Conservation (phyloP, 148 eudicot species). For the Dianthus caryophyllus region DNA sequence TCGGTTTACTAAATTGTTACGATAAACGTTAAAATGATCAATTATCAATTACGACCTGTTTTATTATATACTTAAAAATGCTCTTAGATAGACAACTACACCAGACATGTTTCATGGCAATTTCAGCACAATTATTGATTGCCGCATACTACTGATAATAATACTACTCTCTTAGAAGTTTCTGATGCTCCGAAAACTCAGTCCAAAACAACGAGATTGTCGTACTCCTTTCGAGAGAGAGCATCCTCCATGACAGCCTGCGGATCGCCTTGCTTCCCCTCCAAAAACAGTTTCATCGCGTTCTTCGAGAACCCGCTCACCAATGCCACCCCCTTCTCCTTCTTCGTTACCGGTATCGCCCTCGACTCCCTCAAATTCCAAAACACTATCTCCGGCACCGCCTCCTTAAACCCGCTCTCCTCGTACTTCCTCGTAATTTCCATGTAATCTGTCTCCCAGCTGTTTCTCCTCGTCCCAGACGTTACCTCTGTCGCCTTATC, state of each 20-base stretch:
- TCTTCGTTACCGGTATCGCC: conserved; percentile 15
- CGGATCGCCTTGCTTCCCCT: conserved; percentile 26
- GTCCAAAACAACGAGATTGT: conserved; percentile 24
- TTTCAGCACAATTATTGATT: background rate
- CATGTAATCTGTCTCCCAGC: conserved; percentile 28
- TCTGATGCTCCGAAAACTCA: background rate
- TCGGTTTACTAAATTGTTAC: too few species aligned
- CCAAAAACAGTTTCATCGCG: conserved; percentile 31
- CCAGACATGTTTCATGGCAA: background rate
- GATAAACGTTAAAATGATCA: too few species aligned
- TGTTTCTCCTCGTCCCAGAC: background rate
- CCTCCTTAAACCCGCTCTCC: conserved; percentile 25
- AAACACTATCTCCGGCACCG: conserved; percentile 29
- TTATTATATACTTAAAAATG: too few species aligned
- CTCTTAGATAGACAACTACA: too few species aligned
- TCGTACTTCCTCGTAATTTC: conserved; percentile 22
- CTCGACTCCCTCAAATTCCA: conserved; percentile 26
- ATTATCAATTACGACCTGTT: too few species aligned
- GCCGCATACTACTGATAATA: background rate
- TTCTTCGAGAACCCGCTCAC: conserved; percentile 34
- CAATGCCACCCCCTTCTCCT: conserved; percentile 26
- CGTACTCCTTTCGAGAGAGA: conserved; percentile 23
- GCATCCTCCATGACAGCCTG: conserved; percentile 30
- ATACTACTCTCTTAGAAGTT: background rate
- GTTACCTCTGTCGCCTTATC: conserved; percentile 15